Evolutionary conservation across 1,284 basidiomycete species (phyloP), one percentile per base, ranked within the genome.

Genomic region (Moesziomyces globuligerus): DNA sequence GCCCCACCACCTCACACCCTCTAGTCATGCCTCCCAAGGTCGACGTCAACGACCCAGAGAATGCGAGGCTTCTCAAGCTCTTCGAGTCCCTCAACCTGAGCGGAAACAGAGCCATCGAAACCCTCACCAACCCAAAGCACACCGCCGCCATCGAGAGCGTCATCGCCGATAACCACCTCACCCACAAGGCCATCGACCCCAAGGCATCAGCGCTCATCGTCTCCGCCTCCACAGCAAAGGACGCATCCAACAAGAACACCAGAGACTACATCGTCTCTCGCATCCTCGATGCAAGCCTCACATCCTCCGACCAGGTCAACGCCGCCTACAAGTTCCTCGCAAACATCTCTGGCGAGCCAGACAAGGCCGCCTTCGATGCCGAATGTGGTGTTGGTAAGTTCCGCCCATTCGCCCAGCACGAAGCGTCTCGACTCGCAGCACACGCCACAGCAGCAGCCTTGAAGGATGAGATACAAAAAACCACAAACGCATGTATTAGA

Each of bases 361-460:
- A 94, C 74, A 86, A 88, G n/a, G 83, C 80, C 11, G 88, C 89
- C 43, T 97, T 98, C 77, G 87, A 95, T 78, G 85, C 87, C 69
- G 86, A 88, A 18, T 93, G 92, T 79, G 95, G 95, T 74, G 90
- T 98, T 54, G 94, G 94, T 94, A 75, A 77, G 91, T 86, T 15
- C 26, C 8, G 15, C 3, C 21, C 21, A 10, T 38, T n/a, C 3
- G n/a, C n/a, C n/a, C n/a, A n/a, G n/a, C n/a, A n/a, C n/a, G n/a
- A n/a, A n/a, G n/a, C n/a, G 29, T 32, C 29, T 11, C 13, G n/a
- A 3, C 29, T 11, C 29, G 13, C 29, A 15, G 13, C 7, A 26
- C 2, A 11, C 24, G 18, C 40, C 46, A n/a, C 55, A 58, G 51
- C 62, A 54, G 18, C 55, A 43, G 34, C n/a, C 37, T 45, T 24